Evolutionary conservation across 2,329 filamentous ascomycete species (phyloP).

Genomic region (Raffaelea deltoideospora): DNA sequence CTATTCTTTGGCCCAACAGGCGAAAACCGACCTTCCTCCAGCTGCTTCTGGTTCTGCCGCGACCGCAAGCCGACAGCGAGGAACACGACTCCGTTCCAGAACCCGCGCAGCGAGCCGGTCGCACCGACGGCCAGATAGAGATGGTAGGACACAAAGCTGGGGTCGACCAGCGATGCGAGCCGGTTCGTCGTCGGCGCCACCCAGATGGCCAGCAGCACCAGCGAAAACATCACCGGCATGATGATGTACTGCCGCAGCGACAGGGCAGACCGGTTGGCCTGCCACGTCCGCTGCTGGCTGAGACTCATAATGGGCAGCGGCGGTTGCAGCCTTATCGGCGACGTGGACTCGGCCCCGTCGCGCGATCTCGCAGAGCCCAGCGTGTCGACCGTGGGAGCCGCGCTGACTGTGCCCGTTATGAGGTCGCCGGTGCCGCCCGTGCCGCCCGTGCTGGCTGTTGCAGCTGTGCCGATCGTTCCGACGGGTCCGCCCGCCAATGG

Average conservation of each 20-base stretch:
- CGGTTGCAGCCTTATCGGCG: background rate
- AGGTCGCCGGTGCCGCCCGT: too few species aligned
- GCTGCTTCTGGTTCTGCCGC: conserved; percentile 4
- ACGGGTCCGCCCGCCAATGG: too few species aligned
- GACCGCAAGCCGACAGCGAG: conserved; percentile 20
- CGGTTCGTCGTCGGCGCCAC: conserved; percentile 21
- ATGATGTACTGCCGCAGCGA: conserved; percentile 22
- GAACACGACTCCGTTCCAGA: conserved; percentile 23
- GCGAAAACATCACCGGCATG: conserved; percentile 22
- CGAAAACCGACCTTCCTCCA: conserved; percentile 2
- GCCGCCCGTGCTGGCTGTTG: too few species aligned
- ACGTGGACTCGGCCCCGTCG: conserved; percentile 3
- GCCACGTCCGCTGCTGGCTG: conserved; percentile 1
- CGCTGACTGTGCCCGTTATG: too few species aligned
- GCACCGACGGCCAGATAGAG: conserved; percentile 18
- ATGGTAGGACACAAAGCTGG: conserved; percentile 13
- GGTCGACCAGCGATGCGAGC: conserved; percentile 16
- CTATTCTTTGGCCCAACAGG: too few species aligned
- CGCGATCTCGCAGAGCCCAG: background rate
- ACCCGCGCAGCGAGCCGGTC: conserved; percentile 19
- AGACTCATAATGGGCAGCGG: too few species aligned
- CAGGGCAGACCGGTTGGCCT: conserved; percentile 13
- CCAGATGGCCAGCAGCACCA: conserved; percentile 20
- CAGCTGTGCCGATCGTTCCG: too few species aligned
- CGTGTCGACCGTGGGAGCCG: background rate